Evolutionary conservation across 2,329 filamentous ascomycete genomes (phyloP).

Genomic region (Trichoderma breve): DNA sequence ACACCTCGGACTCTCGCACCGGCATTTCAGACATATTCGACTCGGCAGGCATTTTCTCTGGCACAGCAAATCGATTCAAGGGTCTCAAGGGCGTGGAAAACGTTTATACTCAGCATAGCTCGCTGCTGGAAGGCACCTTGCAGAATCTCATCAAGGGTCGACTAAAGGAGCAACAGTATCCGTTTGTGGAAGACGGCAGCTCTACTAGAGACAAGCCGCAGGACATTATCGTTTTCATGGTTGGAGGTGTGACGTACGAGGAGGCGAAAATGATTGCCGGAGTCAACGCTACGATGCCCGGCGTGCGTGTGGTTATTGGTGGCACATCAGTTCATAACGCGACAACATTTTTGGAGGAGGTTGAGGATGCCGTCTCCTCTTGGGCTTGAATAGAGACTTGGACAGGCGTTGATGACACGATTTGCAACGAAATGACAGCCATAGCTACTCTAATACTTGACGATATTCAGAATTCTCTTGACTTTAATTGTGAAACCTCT

Average conservation of each 20-base stretch:
- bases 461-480: background rate
- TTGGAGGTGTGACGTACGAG: slow-evolving; percentile 92
- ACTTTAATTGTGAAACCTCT: background rate
- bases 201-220: slow-evolving; percentile 93
- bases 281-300: slow-evolving; percentile 86
- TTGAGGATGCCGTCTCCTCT: slow-evolving; percentile 79
- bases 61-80: slow-evolving; percentile 83
- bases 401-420: slow-evolving; percentile 22
- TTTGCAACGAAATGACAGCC: background rate
- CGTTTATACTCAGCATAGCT: slow-evolving; percentile 96
- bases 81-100: slow-evolving; percentile 97
- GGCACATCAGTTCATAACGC: slow-evolving; percentile 89
- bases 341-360: slow-evolving; percentile 81
- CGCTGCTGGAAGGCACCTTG: slow-evolving; percentile 79
- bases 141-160: slow-evolving; percentile 93
- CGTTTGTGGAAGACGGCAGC: slow-evolving; percentile 85
- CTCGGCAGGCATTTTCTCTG: slow-evolving; percentile 84
- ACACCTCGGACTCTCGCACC: slow-evolving; percentile 69
- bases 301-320: slow-evolving; percentile 83
- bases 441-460: background rate
- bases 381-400: slow-evolving; percentile 68
- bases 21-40: slow-evolving; percentile 93
- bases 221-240: slow-evolving; percentile 91
- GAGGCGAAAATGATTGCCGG: slow-evolving; percentile 96
- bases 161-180: slow-evolving; percentile 82